Evolutionary conservation across 805 yeast genomes (phyloP).

Genomic region (Cyberlindnera euphorbiae): DNA sequence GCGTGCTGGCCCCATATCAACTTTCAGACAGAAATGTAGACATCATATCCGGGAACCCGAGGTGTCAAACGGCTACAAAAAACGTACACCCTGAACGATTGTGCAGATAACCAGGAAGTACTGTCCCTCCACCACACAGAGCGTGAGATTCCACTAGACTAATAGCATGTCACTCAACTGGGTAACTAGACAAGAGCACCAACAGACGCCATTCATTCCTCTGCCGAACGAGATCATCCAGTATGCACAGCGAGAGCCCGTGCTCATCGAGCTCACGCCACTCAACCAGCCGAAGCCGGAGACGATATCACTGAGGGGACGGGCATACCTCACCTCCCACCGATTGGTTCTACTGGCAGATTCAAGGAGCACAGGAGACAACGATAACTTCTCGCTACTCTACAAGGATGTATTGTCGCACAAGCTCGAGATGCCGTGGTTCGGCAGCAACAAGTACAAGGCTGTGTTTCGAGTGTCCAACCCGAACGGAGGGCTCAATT

Average conservation of each 20-base stretch:
- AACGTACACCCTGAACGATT: no score
- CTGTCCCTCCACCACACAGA: no score
- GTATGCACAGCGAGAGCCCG: conserved; percentile 16
- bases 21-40: no score
- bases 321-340: conserved; percentile 36
- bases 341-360: conserved; percentile 39
- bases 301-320: conserved; percentile 28
- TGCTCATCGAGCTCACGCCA: conserved; percentile 14
- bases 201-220: conserved; percentile 21
- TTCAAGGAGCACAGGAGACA: neutral
- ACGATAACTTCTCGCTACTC: conserved; percentile 36
- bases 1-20: no score
- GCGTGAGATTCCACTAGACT: neutral
- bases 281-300: conserved; percentile 23
- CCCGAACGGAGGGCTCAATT: conserved; percentile 31
- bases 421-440: conserved; percentile 45
- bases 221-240: conserved; percentile 23
- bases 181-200: conserved; percentile 20
- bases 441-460: conserved; percentile 48
- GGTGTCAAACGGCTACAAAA: no score
- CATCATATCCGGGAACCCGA: no score
- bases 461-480: conserved; percentile 34
- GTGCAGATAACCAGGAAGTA: no score
- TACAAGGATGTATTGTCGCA: conserved; percentile 30
- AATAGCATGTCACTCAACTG: conserved; percentile 28